A percentile compares a stretch with the other conserved stretches of the same genome.
phyloP scores from a whole-genome alignment of 306 rosid genomes.

The Pyrus communis region DNA sequence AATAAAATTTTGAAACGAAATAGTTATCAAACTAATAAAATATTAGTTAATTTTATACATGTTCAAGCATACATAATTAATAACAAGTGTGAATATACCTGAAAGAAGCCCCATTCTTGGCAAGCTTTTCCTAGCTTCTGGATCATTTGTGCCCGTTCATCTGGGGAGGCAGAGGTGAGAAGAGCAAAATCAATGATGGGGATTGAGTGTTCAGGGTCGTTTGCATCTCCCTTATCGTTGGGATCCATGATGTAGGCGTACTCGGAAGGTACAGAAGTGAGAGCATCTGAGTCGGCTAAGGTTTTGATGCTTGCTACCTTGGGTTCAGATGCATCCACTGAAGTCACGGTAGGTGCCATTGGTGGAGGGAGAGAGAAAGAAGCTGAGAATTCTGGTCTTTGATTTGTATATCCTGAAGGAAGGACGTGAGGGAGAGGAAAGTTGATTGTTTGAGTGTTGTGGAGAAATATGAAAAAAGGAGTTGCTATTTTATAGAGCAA shows the following conservation, averaged over 20 bases:
- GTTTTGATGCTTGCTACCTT: slow-evolving; percentile 13
- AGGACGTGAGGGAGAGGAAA: background rate
- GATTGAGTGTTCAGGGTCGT: slow-evolving; percentile 28
- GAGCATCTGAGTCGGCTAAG: slow-evolving; percentile 28
- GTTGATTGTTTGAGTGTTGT: background rate
- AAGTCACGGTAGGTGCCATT: background rate
- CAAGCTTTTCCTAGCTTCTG: slow-evolving; percentile 27
- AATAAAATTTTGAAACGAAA: no score
- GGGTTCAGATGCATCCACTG: background rate
- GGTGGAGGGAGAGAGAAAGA: background rate
- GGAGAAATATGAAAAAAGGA: background rate
- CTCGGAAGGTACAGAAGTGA: slow-evolving; percentile 31
- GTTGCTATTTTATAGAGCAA: background rate
- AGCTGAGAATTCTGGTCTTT: background rate
- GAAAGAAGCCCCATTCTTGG: slow-evolving; percentile 34
- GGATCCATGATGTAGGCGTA: slow-evolving; percentile 17
- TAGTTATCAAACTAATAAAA: no score
- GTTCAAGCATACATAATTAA: no score
- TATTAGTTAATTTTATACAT: no score
- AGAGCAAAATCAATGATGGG: slow-evolving; percentile 31
- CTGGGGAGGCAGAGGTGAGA: background rate
- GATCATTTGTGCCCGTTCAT: slow-evolving; percentile 17
- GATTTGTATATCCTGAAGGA: background rate
- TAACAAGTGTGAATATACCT: background rate
- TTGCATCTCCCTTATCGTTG: slow-evolving; percentile 19